These are phyloP conservation scores for Clonostachys rosea DNA, from an alignment of 2,329 filamentous ascomycete species.

Conservation along the genomic window DNA sequence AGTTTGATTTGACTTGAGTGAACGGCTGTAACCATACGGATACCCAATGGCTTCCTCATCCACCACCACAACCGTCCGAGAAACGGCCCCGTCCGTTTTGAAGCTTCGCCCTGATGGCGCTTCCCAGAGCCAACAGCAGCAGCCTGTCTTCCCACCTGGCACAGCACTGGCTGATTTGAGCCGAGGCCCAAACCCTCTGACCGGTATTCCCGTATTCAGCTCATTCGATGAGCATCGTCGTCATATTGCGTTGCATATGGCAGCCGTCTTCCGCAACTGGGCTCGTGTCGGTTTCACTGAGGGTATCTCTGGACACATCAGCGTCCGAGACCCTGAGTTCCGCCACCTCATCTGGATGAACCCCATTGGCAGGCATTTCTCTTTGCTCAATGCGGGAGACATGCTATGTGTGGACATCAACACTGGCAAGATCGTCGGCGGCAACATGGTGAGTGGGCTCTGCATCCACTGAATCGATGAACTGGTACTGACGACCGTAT, in stretches of 20 bases:
- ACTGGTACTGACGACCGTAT: neutral
- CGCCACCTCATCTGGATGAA: constrained; percentile 65
- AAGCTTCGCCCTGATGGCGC: constrained; percentile 1
- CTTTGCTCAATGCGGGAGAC: constrained; percentile 59
- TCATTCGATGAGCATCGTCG: constrained; percentile 42
- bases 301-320: constrained; percentile 50
- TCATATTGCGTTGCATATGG: constrained; percentile 64
- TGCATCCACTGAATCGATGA: too few relatives aligned
- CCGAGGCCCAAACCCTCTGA: constrained; percentile 13
- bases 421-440: constrained; percentile 57
- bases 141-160: constrained; percentile 4
- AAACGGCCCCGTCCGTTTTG: neutral
- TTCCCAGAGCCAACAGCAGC: constrained; percentile 5
- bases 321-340: constrained; percentile 60
- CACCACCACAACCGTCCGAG: neutral
- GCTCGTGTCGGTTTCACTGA: constrained; percentile 20
- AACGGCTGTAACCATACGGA: neutral
- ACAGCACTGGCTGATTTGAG: constrained; percentile 7
- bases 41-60: constrained; percentile 1
- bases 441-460: constrained; percentile 39
- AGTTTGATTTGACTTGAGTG: neutral
- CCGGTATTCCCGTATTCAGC: constrained; percentile 35
- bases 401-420: constrained; percentile 60
- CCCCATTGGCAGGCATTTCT: constrained; percentile 64
- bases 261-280: constrained; percentile 44